phyloP scores from a whole-genome alignment of 129 eudicot species.

The Artemisia annua region DNA sequence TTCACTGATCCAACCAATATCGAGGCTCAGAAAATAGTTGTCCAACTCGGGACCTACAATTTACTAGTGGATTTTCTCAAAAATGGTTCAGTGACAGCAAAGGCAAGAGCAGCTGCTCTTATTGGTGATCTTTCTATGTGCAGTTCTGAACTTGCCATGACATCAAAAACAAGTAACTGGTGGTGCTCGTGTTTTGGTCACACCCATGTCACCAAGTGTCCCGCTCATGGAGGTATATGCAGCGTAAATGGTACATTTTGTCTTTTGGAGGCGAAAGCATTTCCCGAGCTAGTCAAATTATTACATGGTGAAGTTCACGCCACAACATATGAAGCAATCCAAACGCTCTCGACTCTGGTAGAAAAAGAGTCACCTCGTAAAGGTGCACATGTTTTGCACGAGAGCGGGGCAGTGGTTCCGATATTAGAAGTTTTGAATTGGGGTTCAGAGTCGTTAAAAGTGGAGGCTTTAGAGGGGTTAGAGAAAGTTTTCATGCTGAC shows the following conservation, averaged over 20 bases:
- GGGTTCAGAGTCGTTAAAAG: slow-evolving; percentile 67
- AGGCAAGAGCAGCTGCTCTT: slow-evolving; percentile 69
- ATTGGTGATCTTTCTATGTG: slow-evolving; percentile 66
- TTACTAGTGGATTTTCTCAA: slow-evolving; percentile 46
- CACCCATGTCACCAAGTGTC: slow-evolving; percentile 32
- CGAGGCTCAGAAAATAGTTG: slow-evolving; percentile 52
- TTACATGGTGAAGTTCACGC: slow-evolving; percentile 48
- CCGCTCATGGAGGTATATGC: slow-evolving; percentile 62
- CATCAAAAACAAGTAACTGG: slow-evolving; percentile 10
- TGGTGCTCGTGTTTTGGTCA: slow-evolving; percentile 37
- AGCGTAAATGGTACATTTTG: slow-evolving; percentile 51
- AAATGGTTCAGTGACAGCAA: slow-evolving; percentile 45
- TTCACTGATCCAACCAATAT: slow-evolving; percentile 71
- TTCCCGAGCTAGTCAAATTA: slow-evolving; percentile 54
- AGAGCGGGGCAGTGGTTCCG: slow-evolving; percentile 43
- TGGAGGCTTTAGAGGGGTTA: slow-evolving; percentile 54
- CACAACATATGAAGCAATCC: slow-evolving; percentile 60
- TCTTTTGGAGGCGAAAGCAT: slow-evolving; percentile 52
- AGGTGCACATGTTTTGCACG: slow-evolving; percentile 58
- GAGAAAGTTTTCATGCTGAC: slow-evolving; percentile 57
- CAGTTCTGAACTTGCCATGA: slow-evolving; percentile 41
- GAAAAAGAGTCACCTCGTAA: slow-evolving; percentile 49
- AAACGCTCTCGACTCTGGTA: slow-evolving; percentile 61
- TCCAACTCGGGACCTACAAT: slow-evolving; percentile 40
- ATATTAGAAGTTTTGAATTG: slow-evolving; percentile 54